Evolutionary conservation across 2,329 filamentous ascomycete species (phyloP), one percentile per base, ranked within the genome.

Genomic region (Clonostachys rosea): DNA sequence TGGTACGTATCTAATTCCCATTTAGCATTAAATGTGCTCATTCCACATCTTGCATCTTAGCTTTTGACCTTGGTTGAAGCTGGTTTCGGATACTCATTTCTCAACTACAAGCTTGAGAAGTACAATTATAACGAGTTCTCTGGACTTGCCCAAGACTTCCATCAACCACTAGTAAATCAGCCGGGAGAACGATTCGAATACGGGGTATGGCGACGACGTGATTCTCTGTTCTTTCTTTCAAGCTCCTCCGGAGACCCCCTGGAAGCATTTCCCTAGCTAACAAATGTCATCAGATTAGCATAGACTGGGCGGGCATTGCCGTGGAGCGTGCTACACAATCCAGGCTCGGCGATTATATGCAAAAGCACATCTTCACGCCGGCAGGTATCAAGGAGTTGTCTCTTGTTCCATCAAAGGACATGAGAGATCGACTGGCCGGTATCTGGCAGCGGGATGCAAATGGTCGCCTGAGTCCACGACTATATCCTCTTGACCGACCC

Each of bases 1-100:
- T 47, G 16, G 40, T 42, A 42, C 8, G 40, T 42, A 20, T 18
- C n/a, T n/a, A n/a, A n/a, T 9, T 8, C 13, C 13, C 36, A 39
- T n/a, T 39, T 3, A 39, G 36, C 36, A 39, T 18, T 39, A 18
- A n/a, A 3, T 39, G 14, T 8, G 24, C 8, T 10, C 8, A 10
- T 30, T 30, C 24, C 24, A 30, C 24, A 10, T 30, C 24, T 30
- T 30, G 24, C 9, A 30, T 30, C 9, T 8, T 8, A 30, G 24
- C 9, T 30, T 30, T 30, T 30, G 24, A 30, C 36, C 17, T 39
- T 18, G 17, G 1, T n/a, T 18, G 37, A 14, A 46, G 67, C 74
- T 43, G 76, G 78, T 1, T 78, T 79, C 20, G 71, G 70, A 1
- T 81, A 81, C 54, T 60, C 68, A 0, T 76, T 79, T 47, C 73